A percentile compares a stretch with the other conserved stretches of the same genome.
These are phyloP conservation scores for Ophiognomonia clavigignenti-juglandacearum DNA, from an alignment of 2,329 filamentous ascomycete species.

Conservation along the genomic window DNA sequence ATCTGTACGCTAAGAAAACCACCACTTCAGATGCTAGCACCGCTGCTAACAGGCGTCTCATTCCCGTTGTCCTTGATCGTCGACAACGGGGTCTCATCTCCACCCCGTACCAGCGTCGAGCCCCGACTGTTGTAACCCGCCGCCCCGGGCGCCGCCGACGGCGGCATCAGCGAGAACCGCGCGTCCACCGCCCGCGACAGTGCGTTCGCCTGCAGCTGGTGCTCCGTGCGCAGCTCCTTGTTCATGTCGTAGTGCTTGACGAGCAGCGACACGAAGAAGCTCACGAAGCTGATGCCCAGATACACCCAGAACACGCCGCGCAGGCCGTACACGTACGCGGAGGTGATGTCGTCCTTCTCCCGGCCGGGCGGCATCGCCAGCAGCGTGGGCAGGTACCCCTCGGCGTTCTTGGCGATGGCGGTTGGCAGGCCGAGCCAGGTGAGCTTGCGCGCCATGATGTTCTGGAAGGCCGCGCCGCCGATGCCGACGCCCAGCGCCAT, in stretches of 20 bases:
- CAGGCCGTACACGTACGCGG: conserved; percentile 48
- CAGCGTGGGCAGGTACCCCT: conserved; percentile 22
- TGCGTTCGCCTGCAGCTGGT: conserved; percentile 35
- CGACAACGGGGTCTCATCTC: neutral
- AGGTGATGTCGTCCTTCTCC: conserved; percentile 5
- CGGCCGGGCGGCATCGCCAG: conserved; percentile 17
- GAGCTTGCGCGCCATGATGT: conserved; percentile 31
- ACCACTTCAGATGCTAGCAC: neutral
- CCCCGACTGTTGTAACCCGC: no score
- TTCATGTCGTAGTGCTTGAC: conserved; percentile 46
- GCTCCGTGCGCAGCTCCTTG: conserved; percentile 40
- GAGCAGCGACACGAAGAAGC: conserved; percentile 45
- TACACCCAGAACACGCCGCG: conserved; percentile 50
- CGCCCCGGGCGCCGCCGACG: neutral
- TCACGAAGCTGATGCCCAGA: conserved; percentile 43
- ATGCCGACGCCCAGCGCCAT: conserved; percentile 37
- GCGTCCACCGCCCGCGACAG: conserved; percentile 10
- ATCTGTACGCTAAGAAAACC: no score
- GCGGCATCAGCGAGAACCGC: conserved; percentile 1
- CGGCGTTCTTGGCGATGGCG: conserved; percentile 25
- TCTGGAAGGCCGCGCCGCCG: conserved; percentile 36
- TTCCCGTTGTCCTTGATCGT: no score
- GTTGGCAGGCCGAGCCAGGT: conserved; percentile 24
- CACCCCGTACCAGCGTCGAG: neutral
- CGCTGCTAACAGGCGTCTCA: neutral